A percentile compares a stretch with the other conserved stretches of the same genome.
Conservation (phyloP, 495 filamentous ascomycete species). For the Tetracladium marchalianum region DNA sequence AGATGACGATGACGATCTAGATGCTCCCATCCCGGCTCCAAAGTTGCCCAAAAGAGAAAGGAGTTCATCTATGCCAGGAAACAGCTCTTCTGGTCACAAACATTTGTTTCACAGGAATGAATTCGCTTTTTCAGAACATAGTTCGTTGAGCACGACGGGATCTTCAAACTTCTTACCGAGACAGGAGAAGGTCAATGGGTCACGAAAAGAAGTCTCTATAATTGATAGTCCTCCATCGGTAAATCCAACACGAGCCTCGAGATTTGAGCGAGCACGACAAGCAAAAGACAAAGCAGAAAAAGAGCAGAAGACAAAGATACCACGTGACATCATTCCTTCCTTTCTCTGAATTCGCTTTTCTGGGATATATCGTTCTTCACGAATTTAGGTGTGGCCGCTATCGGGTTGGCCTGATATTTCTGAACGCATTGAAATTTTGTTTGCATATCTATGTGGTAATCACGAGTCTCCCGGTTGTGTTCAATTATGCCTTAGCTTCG, state of each 20-base stretch:
- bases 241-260: background rate
- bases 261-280: conserved; percentile 6
- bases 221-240: background rate
- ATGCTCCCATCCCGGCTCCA: conserved; percentile 14
- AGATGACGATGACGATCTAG: conserved; percentile 28
- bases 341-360: conserved; percentile 11
- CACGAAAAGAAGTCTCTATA: too few relatives aligned
- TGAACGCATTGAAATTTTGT: too few relatives aligned
- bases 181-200: too few relatives aligned
- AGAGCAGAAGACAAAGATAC: conserved; percentile 1
- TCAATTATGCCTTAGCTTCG: background rate
- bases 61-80: background rate
- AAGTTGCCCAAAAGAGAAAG: background rate
- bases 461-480: conserved; percentile 1
- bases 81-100: background rate
- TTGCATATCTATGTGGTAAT: too few relatives aligned
- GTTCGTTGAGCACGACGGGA: too few relatives aligned
- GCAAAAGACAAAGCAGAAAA: conserved; percentile 4
- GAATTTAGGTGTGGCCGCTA: too few relatives aligned
- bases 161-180: too few relatives aligned
- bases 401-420: too few relatives aligned
- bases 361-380: background rate
- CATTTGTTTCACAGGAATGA: too few relatives aligned
- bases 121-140: too few relatives aligned
- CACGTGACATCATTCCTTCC: conserved; percentile 10